These are phyloP conservation scores for Backusella circina DNA, from an alignment of 192 early-diverging fungal species.

Conservation along the genomic window DNA sequence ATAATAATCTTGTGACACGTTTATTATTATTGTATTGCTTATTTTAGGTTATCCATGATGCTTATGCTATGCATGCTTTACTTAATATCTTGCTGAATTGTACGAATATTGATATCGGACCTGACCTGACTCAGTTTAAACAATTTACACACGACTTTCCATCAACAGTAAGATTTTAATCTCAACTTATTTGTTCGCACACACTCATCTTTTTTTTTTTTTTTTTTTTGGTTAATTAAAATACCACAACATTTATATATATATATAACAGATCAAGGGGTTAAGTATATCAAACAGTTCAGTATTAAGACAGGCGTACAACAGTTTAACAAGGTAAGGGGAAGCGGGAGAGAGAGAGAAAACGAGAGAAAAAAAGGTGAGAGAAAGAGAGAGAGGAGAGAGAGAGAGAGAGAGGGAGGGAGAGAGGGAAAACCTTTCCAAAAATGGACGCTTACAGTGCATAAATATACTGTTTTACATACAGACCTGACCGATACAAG, in stretches of 20 bases:
- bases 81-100: constrained; percentile 63
- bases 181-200: neutral
- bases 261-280: constrained; percentile 10
- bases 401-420: neutral
- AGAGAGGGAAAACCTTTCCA: neutral
- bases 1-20: neutral
- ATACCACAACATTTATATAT: neutral
- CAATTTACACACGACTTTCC: constrained; percentile 57
- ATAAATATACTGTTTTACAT: neutral
- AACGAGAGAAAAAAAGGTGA: neutral
- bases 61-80: constrained; percentile 71
- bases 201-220: constrained; percentile 2
- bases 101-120: constrained; percentile 50
- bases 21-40: neutral
- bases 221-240: neutral
- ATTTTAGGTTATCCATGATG: constrained; percentile 60
- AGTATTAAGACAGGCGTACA: constrained; percentile 53
- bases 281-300: neutral
- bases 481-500: neutral
- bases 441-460: neutral
- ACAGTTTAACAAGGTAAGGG: constrained; percentile 48
- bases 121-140: constrained; percentile 50
- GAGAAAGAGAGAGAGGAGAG: neutral
- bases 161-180: constrained; percentile 38
- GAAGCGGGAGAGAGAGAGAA: neutral